Percentiles rank a stretch among this genome's conserved stretches.
phyloP scores from a whole-genome alignment of 2,329 filamentous ascomycete species.

The Albophoma yamanashiensis region DNA sequence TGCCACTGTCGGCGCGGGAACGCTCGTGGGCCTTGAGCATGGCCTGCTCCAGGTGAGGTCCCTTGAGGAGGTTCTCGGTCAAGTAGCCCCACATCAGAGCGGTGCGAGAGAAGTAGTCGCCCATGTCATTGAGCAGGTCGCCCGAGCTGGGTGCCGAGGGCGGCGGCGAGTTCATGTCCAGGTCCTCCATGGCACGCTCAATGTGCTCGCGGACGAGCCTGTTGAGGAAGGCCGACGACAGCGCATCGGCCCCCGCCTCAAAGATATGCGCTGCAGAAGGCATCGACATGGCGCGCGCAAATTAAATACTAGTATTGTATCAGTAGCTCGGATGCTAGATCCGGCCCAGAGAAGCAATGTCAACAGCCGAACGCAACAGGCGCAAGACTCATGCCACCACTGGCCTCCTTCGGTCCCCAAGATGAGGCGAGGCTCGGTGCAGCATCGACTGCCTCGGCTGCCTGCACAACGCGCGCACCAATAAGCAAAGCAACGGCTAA shows the following conservation, averaged over 20 bases:
- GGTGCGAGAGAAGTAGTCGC: constrained; percentile 24
- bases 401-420: constrained; percentile 1
- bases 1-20: constrained; percentile 10
- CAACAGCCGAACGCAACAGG: neutral
- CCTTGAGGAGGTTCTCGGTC: constrained; percentile 21
- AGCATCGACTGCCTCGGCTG: neutral
- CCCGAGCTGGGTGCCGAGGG: constrained; percentile 8
- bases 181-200: constrained; percentile 11
- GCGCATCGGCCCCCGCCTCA: constrained; percentile 13
- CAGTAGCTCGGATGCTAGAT: neutral
- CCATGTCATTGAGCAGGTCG: constrained; percentile 21
- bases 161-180: constrained; percentile 10
- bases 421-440: neutral
- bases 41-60: constrained; percentile 19
- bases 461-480: neutral
- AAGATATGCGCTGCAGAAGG: constrained; percentile 16
- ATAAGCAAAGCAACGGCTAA: neutral
- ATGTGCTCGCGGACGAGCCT: constrained; percentile 17
- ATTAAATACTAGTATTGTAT: neutral
- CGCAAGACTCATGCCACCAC: neutral
- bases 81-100: constrained; percentile 21
- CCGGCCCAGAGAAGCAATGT: neutral
- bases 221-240: constrained; percentile 10
- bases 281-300: constrained; percentile 10
- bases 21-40: constrained; percentile 16